These are phyloP conservation scores for Coemansia erecta DNA, from an alignment of 192 early-diverging fungal species.

Conservation along the genomic window DNA sequence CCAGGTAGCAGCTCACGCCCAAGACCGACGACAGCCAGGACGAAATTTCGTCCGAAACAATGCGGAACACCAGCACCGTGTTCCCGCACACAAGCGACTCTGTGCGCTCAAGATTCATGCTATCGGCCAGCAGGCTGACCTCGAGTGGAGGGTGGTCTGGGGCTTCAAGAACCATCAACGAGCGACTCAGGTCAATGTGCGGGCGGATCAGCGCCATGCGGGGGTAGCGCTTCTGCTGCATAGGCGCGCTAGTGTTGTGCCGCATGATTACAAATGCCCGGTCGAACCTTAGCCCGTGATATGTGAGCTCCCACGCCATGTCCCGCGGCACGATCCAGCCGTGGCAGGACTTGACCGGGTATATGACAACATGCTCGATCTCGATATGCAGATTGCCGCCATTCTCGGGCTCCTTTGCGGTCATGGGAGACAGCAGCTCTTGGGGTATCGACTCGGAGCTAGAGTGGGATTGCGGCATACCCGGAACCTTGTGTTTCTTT, in stretches of 20 bases:
- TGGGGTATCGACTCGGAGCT: no score
- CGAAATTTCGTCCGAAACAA: conserved; percentile 30
- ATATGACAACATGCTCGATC: conserved; percentile 50
- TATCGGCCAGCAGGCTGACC: conserved; percentile 26
- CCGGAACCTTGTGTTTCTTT: not conserved
- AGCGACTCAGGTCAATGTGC: conserved; percentile 34
- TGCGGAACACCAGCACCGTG: conserved; percentile 20
- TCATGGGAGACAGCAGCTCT: no score
- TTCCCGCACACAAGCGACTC: conserved; percentile 33
- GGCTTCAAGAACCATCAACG: conserved; percentile 52
- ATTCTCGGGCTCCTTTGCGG: not conserved
- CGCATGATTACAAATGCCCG: conserved; percentile 48
- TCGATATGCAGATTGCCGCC: conserved; percentile 5
- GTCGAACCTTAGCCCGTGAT: conserved; percentile 33
- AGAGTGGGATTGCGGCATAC: no score
- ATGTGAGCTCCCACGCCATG: conserved; percentile 36
- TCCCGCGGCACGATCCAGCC: conserved; percentile 35
- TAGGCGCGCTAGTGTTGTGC: conserved; percentile 35
- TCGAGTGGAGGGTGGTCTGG: conserved; percentile 27
- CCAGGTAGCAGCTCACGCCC: conserved; percentile 47
- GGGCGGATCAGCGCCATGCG: conserved; percentile 65
- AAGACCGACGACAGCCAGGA: conserved; percentile 55
- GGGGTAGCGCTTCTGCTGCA: conserved; percentile 70
- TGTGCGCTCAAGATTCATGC: conserved; percentile 21
- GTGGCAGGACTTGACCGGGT: conserved; percentile 83